A percentile compares a stretch with the other conserved stretches of the same genome.
These are phyloP conservation scores for Ceraceosorus bombacis DNA, from an alignment of 1,284 basidiomycete species.

Conservation along the genomic window DNA sequence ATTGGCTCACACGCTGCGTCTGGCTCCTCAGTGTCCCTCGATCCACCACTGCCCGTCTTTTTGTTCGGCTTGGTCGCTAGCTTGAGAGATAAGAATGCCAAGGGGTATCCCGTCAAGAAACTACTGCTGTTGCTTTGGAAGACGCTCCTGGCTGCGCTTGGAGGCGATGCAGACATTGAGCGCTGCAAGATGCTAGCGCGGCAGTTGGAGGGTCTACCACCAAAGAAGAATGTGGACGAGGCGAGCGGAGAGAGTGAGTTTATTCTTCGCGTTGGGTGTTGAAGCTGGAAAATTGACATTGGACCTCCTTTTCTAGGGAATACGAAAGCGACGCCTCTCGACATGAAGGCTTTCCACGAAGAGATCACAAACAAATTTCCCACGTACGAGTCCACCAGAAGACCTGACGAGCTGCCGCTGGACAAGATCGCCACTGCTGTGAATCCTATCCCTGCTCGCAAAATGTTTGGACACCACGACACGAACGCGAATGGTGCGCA, in stretches of 20 bases:
- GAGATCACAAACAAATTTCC: slow-evolving; percentile 45
- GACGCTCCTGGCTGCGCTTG: slow-evolving; percentile 80
- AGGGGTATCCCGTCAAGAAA: slow-evolving; percentile 58
- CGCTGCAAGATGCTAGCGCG: slow-evolving; percentile 78
- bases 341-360: slow-evolving; percentile 40
- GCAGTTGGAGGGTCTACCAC: slow-evolving; percentile 59
- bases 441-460: slow-evolving; percentile 33
- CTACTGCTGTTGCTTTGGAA: slow-evolving; percentile 96
- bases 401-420: slow-evolving; percentile 47
- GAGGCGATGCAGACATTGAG: slow-evolving; percentile 76
- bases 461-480: slow-evolving; percentile 20
- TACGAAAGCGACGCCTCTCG: slow-evolving; percentile 38
- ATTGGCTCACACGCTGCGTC: background rate
- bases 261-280: no score
- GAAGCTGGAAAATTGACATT: no score
- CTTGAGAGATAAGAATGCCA: slow-evolving; percentile 84
- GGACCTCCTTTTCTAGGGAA: background rate
- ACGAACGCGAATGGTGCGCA: slow-evolving; percentile 68
- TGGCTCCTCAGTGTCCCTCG: slow-evolving; percentile 56
- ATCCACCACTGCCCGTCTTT: slow-evolving; percentile 87
- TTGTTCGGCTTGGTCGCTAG: slow-evolving; percentile 80
- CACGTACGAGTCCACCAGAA: slow-evolving; percentile 52
- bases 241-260: background rate
- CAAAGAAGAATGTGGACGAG: background rate
- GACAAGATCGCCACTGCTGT: slow-evolving; percentile 39